Base-by-base conservation (phyloP, 1,284 basidiomycete genomes). In the Leccinum solheimii region DNA sequence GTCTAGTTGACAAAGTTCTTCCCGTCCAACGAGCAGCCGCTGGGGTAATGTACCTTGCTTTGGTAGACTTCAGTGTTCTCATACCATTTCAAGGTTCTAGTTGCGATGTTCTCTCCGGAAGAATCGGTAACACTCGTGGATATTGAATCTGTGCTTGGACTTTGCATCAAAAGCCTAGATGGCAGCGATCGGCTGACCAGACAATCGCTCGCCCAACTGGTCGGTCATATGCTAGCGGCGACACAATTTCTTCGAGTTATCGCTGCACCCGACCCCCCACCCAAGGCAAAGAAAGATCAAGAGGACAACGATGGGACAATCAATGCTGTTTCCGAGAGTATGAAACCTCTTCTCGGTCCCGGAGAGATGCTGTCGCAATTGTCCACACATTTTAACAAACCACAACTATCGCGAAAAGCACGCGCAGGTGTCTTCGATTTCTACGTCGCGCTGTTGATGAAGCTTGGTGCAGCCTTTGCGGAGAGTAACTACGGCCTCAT, bases 391-490 rank as follows among this genome's bases (percentile, higher is more conserved):
- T 94, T 95, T 79, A 94, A 93, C 77, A 92, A 90, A 69, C 78
- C 85, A 6, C 81, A 85, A 51, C 73, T 84, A 0, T 82, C 88
- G 1, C 86, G 91, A 57, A 90, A 88, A 74, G 84, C 86, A 1
- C 85, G 91, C 23, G 88, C 94, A 45, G 95, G 94, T 5, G 83
- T 98, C 36, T 90, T 98, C 71, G 94, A 97, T 68, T 90, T 94
- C 66, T 98, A 98, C 70, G 84, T 88, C 2, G 86, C 91, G 0
- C 77, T 97, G 1, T 82, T 98, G 60, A 85, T 83, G 1, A 80
- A 83, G 7, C 86, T 98, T 5, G 97, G 95, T 0, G 65, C 87
- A 0, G 73, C 77, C 1, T 99, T 94, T 75, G 86, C 95, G 49
- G 95, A 98, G 72, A 75, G 78, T 30, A 91, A 97, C 73, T 99